These are phyloP conservation scores for Eucalyptus viminalis DNA, from an alignment of 345 rosid genomes.

Conservation along the genomic window DNA sequence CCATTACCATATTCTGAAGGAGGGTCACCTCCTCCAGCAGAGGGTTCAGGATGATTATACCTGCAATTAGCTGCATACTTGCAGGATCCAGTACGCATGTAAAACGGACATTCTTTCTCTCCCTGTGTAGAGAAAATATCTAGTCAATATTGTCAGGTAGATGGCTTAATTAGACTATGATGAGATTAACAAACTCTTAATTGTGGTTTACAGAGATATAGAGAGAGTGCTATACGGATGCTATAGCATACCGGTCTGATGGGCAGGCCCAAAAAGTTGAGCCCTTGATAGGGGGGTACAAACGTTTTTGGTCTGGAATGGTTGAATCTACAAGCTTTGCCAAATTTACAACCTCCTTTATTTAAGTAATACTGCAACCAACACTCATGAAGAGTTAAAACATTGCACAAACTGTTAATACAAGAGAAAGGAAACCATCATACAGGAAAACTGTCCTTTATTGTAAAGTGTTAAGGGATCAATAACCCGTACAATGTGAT, in stretches of 20 bases:
- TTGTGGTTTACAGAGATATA: neutral
- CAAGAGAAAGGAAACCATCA: neutral
- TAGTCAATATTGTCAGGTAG: neutral
- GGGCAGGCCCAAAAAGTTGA: constrained; percentile 89
- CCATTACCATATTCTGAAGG: constrained; percentile 39
- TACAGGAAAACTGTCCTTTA: neutral
- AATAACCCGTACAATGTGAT: neutral
- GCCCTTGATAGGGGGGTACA: constrained; percentile 24
- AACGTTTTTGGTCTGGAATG: constrained; percentile 40
- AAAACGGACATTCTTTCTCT: constrained; percentile 75
- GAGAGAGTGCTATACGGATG: neutral
- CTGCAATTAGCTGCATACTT: constrained; percentile 75
- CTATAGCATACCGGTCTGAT: constrained; percentile 41
- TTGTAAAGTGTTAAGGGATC: neutral
- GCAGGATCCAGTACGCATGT: constrained; percentile 96
- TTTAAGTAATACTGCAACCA: constrained; percentile 69
- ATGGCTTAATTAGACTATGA: neutral
- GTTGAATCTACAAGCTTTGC: constrained; percentile 71
- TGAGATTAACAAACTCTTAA: neutral
- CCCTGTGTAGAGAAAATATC: constrained; percentile 25
- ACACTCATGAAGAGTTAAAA: neutral
- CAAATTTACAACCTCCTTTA: constrained; percentile 93
- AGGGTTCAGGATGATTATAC: constrained; percentile 93
- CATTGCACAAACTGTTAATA: neutral
- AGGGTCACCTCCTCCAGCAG: constrained; percentile 34